A percentile compares a stretch with the other conserved stretches of the same genome.
These are phyloP conservation scores for Echium plantagineum DNA, from an alignment of 257 asterid species.

Conservation along the genomic window DNA sequence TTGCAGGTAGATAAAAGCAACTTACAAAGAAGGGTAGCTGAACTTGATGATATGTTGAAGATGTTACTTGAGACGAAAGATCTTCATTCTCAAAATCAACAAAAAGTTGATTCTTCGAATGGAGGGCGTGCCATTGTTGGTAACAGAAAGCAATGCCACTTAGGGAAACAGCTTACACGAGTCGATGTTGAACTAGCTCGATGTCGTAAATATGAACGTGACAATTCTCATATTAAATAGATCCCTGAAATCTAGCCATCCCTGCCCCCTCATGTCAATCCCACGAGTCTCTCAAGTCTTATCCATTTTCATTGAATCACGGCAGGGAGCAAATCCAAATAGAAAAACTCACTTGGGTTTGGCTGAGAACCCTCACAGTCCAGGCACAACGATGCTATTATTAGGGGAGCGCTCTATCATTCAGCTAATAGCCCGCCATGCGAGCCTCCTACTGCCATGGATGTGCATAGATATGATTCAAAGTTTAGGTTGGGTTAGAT, in stretches of 20 bases:
- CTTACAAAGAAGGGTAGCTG: conserved; percentile 50
- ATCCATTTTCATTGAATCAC: no score
- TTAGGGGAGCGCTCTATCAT: no score
- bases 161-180: conserved; percentile 36
- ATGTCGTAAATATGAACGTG: conserved; percentile 20
- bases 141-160: conserved; percentile 34
- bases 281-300: no score
- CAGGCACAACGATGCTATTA: no score
- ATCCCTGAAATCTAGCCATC: no score
- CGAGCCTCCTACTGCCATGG: no score
- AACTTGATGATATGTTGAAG: conserved; percentile 63
- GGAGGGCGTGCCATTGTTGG: conserved; percentile 19
- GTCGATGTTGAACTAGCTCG: conserved; percentile 31
- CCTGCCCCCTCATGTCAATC: no score
- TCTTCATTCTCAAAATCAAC: conserved; percentile 22
- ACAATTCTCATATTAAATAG: conserved; percentile 12
- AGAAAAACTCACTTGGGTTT: no score
- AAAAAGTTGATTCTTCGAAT: conserved; percentile 22
- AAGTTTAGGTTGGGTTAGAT: conserved; percentile 24
- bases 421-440: no score
- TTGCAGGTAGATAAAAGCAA: conserved; percentile 58
- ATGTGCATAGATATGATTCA: conserved; percentile 13
- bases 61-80: conserved; percentile 33
- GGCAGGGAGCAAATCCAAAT: no score
- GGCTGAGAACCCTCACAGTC: no score